Conservation (phyloP, 768 basidiomycete genomes). For the Leucocoprinus sp. region DNA sequence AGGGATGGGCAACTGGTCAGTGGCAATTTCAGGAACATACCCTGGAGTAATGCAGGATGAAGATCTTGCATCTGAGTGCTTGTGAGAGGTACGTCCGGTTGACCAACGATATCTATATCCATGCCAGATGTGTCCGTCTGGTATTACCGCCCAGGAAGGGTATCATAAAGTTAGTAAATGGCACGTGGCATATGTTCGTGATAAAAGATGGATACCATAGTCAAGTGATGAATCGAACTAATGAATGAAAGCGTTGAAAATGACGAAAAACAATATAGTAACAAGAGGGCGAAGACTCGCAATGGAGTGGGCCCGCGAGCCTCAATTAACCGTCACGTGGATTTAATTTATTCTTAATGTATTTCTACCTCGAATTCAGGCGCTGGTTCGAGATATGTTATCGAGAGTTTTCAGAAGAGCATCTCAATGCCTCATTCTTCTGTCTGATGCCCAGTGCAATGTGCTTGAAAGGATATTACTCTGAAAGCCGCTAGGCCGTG, state of each 20-base stretch:
- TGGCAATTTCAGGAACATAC: constrained; percentile 2
- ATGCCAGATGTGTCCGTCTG: constrained; percentile 9
- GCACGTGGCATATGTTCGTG: background rate
- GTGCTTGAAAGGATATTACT: background rate
- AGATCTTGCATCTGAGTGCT: constrained; percentile 7
- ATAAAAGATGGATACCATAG: constrained; percentile 1
- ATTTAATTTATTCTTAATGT: background rate
- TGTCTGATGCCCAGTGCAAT: background rate
- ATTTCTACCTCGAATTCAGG: background rate
- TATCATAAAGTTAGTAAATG: constrained; percentile 2
- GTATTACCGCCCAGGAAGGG: constrained; percentile 1
- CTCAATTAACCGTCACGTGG: constrained; percentile 12
- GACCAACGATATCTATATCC: constrained; percentile 6
- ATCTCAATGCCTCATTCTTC: background rate
- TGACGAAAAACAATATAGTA: constrained; percentile 4
- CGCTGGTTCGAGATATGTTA: background rate
- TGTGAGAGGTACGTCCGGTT: constrained; percentile 1
- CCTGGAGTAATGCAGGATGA: constrained; percentile 6
- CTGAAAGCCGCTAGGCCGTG: background rate
- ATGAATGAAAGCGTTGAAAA: constrained; percentile 7
- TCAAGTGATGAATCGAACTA: constrained; percentile 3
- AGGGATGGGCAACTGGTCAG: background rate
- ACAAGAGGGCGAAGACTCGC: background rate
- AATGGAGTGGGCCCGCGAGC: constrained; percentile 6
- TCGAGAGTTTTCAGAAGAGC: background rate